These are phyloP conservation scores for Wickerhamiella sorbophila DNA, from an alignment of 805 yeast species.

Conservation along the genomic window DNA sequence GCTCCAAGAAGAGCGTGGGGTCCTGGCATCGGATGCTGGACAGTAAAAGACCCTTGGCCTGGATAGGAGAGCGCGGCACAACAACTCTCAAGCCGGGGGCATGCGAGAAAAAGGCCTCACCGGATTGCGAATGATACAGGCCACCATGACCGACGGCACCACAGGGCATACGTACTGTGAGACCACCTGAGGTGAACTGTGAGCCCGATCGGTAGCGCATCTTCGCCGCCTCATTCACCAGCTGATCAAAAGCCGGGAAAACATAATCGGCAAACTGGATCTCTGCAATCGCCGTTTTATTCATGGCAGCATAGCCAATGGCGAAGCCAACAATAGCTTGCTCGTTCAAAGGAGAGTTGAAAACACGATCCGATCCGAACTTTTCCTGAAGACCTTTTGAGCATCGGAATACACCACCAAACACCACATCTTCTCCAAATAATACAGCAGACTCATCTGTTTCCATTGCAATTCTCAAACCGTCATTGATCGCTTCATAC, in stretches of 20 bases:
- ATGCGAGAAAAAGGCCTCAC: constrained; percentile 86
- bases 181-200: constrained; percentile 71
- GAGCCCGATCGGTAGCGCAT: constrained; percentile 92
- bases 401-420: constrained; percentile 90
- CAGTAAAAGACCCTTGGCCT: constrained; percentile 77
- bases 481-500: constrained; percentile 69
- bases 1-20: constrained; percentile 88
- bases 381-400: constrained; percentile 81
- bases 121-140: constrained; percentile 91
- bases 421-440: constrained; percentile 93
- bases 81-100: constrained; percentile 87
- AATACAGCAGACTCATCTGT: constrained; percentile 78
- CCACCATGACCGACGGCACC: constrained; percentile 98
- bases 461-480: constrained; percentile 75
- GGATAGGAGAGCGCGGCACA: constrained; percentile 81
- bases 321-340: constrained; percentile 87
- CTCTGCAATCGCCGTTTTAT: constrained; percentile 83
- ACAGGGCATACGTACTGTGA: constrained; percentile 91
- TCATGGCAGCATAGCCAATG: constrained; percentile 78
- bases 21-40: constrained; percentile 89
- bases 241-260: constrained; percentile 92
- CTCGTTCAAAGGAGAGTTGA: constrained; percentile 88
- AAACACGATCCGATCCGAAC: constrained; percentile 73
- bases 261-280: constrained; percentile 95
- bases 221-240: constrained; percentile 90